phyloP scores from a whole-genome alignment of 441 rosid species.

The Bruguiera hainesii region DNA sequence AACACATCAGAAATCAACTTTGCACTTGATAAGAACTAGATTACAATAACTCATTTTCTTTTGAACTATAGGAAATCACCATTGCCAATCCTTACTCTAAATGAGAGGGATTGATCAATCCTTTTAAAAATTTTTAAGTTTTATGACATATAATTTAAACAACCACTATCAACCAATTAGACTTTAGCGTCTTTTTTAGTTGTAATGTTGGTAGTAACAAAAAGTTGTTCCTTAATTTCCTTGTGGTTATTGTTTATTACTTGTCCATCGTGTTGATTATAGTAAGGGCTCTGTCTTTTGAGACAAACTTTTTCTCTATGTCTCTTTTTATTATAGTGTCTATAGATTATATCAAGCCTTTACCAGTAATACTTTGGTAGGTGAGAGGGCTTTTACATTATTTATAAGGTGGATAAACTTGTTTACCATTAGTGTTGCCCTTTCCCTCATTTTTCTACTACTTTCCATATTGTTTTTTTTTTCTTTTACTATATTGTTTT shows the following conservation, averaged over 20 bases:
- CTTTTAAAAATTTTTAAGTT: background rate
- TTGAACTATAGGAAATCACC: background rate
- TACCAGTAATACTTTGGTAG: background rate
- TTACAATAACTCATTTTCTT: background rate
- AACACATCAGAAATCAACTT: background rate
- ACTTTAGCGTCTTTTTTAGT: background rate
- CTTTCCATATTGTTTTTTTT: background rate
- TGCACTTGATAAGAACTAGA: background rate
- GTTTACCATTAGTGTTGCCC: no score
- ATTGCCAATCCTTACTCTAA: background rate
- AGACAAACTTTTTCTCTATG: background rate
- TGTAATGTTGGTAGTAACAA: background rate
- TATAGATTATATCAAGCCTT: background rate
- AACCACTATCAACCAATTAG: background rate
- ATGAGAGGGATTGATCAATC: background rate
- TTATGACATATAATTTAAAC: background rate
- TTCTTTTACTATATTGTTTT: background rate
- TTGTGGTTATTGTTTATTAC: background rate
- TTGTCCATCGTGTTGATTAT: background rate
- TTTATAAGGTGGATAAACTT: background rate
- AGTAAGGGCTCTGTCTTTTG: no score
- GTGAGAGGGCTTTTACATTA: background rate
- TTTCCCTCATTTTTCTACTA: no score
- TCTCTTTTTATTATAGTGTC: background rate
- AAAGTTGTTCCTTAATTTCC: background rate